phyloP scores from a whole-genome alignment of 768 basidiomycete genomes.

The Strobilomyces dryophilus region DNA sequence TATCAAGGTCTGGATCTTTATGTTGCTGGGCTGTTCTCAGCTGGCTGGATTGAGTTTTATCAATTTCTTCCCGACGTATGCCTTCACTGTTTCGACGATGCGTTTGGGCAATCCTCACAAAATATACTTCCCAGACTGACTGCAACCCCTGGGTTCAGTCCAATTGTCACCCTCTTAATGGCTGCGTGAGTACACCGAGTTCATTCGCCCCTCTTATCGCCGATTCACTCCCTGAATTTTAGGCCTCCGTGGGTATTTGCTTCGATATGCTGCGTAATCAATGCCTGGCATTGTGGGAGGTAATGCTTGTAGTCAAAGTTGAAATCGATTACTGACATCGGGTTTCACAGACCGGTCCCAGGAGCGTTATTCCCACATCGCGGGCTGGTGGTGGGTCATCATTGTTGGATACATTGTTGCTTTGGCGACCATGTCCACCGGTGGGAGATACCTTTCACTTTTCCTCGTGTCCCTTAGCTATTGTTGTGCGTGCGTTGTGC shows the following conservation, averaged over 20 bases:
- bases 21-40: too few relatives aligned
- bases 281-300: conserved; percentile 35
- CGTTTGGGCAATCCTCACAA: not conserved
- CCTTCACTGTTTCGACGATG: not conserved
- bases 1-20: too few relatives aligned
- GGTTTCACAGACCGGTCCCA: too few relatives aligned
- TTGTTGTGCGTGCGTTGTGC: not conserved
- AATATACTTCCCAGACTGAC: not conserved
- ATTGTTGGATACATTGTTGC: not conserved
- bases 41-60: too few relatives aligned
- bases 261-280: too few relatives aligned
- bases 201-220: not conserved
- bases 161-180: conserved; percentile 54
- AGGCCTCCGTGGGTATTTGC: conserved; percentile 62
- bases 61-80: too few relatives aligned
- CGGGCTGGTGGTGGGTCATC: not conserved
- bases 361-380: not conserved
- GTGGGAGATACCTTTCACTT: too few relatives aligned
- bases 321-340: not conserved
- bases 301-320: not conserved
- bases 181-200: conserved; percentile 43
- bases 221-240: not conserved
- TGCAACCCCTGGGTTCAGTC: conserved; percentile 19
- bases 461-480: too few relatives aligned
- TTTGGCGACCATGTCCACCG: not conserved